Evolutionary conservation across 768 basidiomycete species (phyloP), one percentile per base, ranked within the genome.

Genomic region (Hydnomerulius pinastri): DNA sequence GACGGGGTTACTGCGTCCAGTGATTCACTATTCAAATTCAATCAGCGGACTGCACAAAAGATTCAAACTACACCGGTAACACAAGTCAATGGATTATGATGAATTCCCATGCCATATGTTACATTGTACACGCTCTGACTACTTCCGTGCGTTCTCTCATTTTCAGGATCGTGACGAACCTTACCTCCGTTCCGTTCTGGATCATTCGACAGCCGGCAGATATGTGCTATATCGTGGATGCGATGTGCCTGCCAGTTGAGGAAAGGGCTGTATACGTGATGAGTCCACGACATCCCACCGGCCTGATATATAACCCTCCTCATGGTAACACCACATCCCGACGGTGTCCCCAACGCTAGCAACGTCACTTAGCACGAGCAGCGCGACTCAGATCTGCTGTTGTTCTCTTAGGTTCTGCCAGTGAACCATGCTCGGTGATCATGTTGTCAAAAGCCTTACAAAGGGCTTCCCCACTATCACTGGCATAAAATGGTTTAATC

Each of bases 401-500:
- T 37, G 28, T 55, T 33, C 46, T 50, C 39, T 42, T 42, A 28
- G 29, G 21, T 27, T 25, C 24, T 18, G 23, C 24, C 36, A n/a
- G n/a, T 43, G 25, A 49, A 32, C 39, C 43, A 60, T 56, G 66
- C 44, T 54, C 25, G 42, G 32, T 39, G 25, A 21, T 39, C 44
- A 38, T 25, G 38, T 38, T 18, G 13, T 65, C 35, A 35, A 53
- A 27, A 47, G 40, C 41, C 40, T 70, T 24, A 50, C 64, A 3
- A 56, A 42, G 28, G 55, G 40, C 21, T 71, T 84, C 51, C 83
- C 84, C 10, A 62, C 71, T 21, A 76, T 82, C 54, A 74, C 68
- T 18, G 79, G 82, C 4, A 65, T 90, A 41, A 79, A 80, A 53
- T 91, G 90, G 88, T 87, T 92, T 74, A 92, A 89, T 60, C 73